Base-by-base conservation (phyloP, 306 rosid genomes). In the Ammopiptanthus mongolicus region DNA sequence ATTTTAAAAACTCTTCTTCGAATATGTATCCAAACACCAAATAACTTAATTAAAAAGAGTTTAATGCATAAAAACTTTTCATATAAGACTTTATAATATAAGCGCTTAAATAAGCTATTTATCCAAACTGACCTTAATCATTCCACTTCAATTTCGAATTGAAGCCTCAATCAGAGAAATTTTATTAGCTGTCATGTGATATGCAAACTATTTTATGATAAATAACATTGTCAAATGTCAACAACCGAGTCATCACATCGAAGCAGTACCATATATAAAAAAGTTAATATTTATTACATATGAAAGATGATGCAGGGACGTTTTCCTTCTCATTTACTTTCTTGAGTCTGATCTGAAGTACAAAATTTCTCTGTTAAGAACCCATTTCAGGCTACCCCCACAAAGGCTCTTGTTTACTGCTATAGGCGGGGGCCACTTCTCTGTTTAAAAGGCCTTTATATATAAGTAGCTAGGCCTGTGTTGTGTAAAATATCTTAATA, bases 371-470 rank as follows among this genome's bases (percentile, higher is more conserved):
- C 64, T 41, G 0, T 50, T 23, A 8, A n/a, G 13, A 64, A 17
- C 29, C 66, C 67, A 51, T 41, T 79, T 55, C 33, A 57, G 44
- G 66, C 50, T 19, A 6, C 50, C 44, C n/a, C 15, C n/a, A n/a
- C n/a, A 15, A 58, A 28, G 42, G 14, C 46, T 31, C 71, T 33
- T 31, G 6, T 5, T 14, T 21, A 11, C 5, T 31, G 12, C 22
- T 39, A 23, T 62, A 31, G 64, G 66, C 50, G 79, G 87, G 85
- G 73, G 4, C 85, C 84, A 84, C 76, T 84, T n/a, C 33, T 78
- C 66, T 75, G 71, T 79, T 81, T 83, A 71, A 85, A 67, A 61
- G 36, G 62, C 34, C 80, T 84, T 51, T 75, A 86, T 86, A 85
- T 80, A 41, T n/a, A n/a, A n/a, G n/a, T n/a, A n/a, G n/a, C n/a